These are phyloP conservation scores for Austroboletus festivus DNA, from an alignment of 768 basidiomycete species.

Conservation along the genomic window DNA sequence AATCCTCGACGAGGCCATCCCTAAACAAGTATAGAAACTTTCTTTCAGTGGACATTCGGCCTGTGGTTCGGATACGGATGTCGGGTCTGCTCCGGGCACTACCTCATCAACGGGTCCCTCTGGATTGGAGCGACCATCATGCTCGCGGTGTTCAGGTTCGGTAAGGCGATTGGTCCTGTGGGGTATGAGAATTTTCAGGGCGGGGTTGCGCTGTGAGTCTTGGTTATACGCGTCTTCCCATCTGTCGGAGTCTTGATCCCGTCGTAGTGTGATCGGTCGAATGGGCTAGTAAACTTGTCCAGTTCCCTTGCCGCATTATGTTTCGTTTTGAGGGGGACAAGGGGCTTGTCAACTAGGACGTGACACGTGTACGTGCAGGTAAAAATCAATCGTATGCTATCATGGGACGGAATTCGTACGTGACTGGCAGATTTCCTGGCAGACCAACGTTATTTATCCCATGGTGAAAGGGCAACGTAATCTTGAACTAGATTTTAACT, in stretches of 20 bases:
- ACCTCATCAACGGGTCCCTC: slow-evolving; percentile 11
- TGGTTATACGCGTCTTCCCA: neutral
- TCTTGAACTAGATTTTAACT: no score
- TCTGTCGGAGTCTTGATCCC: neutral
- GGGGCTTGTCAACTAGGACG: neutral
- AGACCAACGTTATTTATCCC: no score
- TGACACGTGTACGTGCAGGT: no score
- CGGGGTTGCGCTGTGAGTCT: slow-evolving; percentile 16
- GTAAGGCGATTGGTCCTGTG: slow-evolving; percentile 19
- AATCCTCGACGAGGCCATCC: slow-evolving; percentile 13
- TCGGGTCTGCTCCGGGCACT: slow-evolving; percentile 20
- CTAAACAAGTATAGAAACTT: slow-evolving; percentile 20
- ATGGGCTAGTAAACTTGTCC: slow-evolving; percentile 8
- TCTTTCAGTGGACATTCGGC: slow-evolving; percentile 16
- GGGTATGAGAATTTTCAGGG: slow-evolving; percentile 22
- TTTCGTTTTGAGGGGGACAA: slow-evolving; percentile 12
- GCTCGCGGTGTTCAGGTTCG: slow-evolving; percentile 18
- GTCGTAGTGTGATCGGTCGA: neutral
- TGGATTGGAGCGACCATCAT: slow-evolving; percentile 23
- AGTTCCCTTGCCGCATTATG: slow-evolving; percentile 19
- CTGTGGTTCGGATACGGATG: slow-evolving; percentile 36
- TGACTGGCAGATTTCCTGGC: no score
- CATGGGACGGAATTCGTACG: no score
- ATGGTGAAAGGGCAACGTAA: no score
- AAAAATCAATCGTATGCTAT: no score